Evolutionary conservation across 441 rosid genomes (phyloP).

Genomic region (Pelargonium australe): DNA sequence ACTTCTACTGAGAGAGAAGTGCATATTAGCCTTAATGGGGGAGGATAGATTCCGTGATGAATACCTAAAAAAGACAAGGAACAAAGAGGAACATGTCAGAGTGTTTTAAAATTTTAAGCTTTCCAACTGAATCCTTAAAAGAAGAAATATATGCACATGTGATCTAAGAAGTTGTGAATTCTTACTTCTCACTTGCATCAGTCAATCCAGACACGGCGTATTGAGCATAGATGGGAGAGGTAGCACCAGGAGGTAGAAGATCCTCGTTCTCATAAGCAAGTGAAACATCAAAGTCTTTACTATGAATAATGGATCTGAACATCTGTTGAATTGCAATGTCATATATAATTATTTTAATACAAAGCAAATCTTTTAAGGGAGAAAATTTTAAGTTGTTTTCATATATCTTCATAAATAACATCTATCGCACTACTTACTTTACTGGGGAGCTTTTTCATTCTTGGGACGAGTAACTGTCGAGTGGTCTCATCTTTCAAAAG

Average conservation of each 20-base stretch:
- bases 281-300: slow-evolving; percentile 82
- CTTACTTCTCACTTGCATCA: slow-evolving; percentile 79
- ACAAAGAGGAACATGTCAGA: slow-evolving; percentile 1
- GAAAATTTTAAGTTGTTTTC: background rate
- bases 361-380: slow-evolving; percentile 1
- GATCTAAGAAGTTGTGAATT: slow-evolving; percentile 12
- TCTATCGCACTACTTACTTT: slow-evolving; percentile 45
- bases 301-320: slow-evolving; percentile 70
- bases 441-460: slow-evolving; percentile 93
- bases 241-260: slow-evolving; percentile 66
- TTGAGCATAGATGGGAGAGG: slow-evolving; percentile 65
- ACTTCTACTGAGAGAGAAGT: slow-evolving; percentile 89
- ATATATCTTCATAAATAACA: background rate
- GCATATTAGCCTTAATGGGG: slow-evolving; percentile 90
- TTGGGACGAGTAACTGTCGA: slow-evolving; percentile 65
- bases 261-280: slow-evolving; percentile 73
- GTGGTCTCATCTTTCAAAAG: slow-evolving; percentile 57
- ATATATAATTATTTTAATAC: slow-evolving; percentile 19
- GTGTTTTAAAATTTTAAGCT: background rate
- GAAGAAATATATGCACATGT: slow-evolving; percentile 13
- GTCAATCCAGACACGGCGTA: slow-evolving; percentile 76
- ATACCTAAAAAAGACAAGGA: slow-evolving; percentile 43
- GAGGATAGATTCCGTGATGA: slow-evolving; percentile 84
- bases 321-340: slow-evolving; percentile 44
- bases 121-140: slow-evolving; percentile 11